Evolutionary conservation across 495 filamentous ascomycete species (phyloP).

Genomic region (Aspergillus saccharolyticus): DNA sequence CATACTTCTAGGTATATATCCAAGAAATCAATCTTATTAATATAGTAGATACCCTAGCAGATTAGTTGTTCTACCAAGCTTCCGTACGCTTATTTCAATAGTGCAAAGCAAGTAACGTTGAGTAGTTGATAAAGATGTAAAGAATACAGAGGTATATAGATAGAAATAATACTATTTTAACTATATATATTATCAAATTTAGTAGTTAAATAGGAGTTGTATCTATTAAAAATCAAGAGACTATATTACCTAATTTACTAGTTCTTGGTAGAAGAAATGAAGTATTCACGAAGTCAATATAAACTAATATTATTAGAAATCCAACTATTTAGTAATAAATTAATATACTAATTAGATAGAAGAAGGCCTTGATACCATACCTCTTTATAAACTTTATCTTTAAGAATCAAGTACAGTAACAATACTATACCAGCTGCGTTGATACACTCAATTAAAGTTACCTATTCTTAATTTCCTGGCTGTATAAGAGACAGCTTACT

Average conservation of each 20-base stretch:
- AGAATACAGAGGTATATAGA: too few species aligned
- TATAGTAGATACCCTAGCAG: background rate
- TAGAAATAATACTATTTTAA: too few species aligned
- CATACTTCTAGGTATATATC: background rate
- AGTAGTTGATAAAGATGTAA: constrained; percentile 4
- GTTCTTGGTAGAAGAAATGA: constrained; percentile 1
- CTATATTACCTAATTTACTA: background rate
- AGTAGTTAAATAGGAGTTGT: background rate
- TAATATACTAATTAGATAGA: background rate
- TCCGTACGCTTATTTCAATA: background rate
- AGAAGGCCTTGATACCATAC: background rate
- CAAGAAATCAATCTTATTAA: constrained; percentile 3
- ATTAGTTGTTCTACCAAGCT: background rate
- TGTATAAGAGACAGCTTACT: background rate
- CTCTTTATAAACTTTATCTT: background rate
- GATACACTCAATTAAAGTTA: constrained; percentile 34
- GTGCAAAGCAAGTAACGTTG: constrained; percentile 1
- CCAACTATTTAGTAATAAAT: too few species aligned
- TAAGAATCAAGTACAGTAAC: constrained; percentile 13
- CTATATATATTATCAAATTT: too few species aligned
- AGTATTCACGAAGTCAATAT: constrained; percentile 2
- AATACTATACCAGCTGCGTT: constrained; percentile 15
- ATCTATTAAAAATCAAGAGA: constrained; percentile 1
- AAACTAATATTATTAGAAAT: background rate
- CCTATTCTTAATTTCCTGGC: too few species aligned